Conservation (phyloP, 78 protist species). For the Emiliania huxleyi region DNA sequence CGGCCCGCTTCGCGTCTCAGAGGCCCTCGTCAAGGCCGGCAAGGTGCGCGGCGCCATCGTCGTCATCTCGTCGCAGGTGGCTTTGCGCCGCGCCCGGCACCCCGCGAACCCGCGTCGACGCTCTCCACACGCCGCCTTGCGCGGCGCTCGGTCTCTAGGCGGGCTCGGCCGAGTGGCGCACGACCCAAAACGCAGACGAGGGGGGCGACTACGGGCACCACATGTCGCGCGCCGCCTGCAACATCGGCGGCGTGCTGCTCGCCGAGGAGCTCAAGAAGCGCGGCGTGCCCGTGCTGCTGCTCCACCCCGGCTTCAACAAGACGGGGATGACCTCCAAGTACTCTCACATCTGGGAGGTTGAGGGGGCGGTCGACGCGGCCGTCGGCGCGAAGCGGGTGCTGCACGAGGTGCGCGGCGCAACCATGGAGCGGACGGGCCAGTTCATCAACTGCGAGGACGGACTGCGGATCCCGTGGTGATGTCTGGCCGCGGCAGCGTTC, state of each 20-base stretch:
- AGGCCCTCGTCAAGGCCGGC: background rate
- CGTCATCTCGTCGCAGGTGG: conserved; percentile 13
- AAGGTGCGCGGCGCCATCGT: background rate
- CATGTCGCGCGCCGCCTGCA: conserved; percentile 5
- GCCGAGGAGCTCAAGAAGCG: conserved; percentile 17
- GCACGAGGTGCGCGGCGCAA: background rate
- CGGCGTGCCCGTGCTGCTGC: background rate
- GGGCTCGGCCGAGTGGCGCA: conserved; percentile 22
- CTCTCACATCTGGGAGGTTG: conserved; percentile 32
- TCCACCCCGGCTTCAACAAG: conserved; percentile 50
- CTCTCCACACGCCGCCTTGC: no score
- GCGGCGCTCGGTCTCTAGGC: background rate
- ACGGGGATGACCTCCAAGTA: conserved; percentile 49
- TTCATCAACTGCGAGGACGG: conserved; percentile 52
- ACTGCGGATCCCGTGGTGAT: conserved; percentile 44
- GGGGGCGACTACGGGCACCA: conserved; percentile 11
- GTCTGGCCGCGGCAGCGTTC: no score
- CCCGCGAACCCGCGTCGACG: no score
- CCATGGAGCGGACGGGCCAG: background rate
- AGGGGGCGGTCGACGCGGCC: conserved; percentile 47
- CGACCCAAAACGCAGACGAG: conserved; percentile 10
- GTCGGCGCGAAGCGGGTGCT: conserved; percentile 51
- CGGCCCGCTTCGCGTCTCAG: conserved; percentile 30
- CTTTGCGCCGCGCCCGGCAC: no score
- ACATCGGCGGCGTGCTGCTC: background rate